phyloP scores from a whole-genome alignment of 306 rosid species.

The Cicer yamashitae region DNA sequence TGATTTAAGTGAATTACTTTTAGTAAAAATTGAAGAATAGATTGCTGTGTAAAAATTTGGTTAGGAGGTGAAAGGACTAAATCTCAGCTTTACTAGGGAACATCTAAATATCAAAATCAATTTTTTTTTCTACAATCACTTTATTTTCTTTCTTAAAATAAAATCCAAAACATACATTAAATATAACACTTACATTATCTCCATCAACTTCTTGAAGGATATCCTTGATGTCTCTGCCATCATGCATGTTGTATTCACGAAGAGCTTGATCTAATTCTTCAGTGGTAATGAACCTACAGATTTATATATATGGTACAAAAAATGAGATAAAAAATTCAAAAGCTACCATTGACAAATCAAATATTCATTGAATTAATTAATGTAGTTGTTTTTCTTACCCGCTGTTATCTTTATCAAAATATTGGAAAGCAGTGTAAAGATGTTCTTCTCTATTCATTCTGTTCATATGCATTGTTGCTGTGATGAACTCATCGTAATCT shows the following conservation, averaged over 20 bases:
- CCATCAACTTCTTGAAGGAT: conserved; percentile 83
- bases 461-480: conserved; percentile 96
- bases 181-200: conserved; percentile 70
- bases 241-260: conserved; percentile 80
- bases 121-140: not conserved
- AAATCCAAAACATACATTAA: not conserved
- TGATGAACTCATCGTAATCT: conserved; percentile 93
- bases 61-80: no score
- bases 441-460: conserved; percentile 96
- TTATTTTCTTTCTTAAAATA: not conserved
- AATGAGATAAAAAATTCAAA: not conserved
- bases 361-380: not conserved
- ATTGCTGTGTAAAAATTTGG: no score
- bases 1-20: no score
- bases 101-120: no score
- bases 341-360: not conserved
- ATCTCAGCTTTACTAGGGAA: no score
- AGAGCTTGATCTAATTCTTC: conserved; percentile 97
- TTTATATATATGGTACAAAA: not conserved
- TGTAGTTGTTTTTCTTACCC: conserved; percentile 58
- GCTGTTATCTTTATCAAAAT: conserved; percentile 90
- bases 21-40: no score
- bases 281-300: conserved; percentile 71
- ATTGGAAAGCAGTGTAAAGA: conserved; percentile 93
- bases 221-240: conserved; percentile 83